Conservation (phyloP, 2,329 filamentous ascomycete species). For the Aspergillus tanneri region DNA sequence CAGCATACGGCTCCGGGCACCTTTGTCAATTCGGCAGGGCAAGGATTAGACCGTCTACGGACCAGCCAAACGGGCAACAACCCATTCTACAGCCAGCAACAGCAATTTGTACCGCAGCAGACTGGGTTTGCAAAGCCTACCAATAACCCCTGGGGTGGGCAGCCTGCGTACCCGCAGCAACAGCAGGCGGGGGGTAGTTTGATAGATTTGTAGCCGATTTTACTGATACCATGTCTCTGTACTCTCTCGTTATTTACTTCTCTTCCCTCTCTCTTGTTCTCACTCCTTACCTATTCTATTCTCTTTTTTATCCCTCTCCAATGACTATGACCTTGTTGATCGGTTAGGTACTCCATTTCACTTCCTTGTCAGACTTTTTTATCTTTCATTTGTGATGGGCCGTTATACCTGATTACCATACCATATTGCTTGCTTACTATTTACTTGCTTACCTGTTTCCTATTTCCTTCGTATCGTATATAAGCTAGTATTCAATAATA, state of each 20-base stretch:
- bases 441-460: background rate
- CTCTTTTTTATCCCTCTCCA: background rate
- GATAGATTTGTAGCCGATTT: slow-evolving; percentile 56
- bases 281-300: background rate
- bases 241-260: background rate
- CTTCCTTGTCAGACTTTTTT: background rate
- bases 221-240: no score
- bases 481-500: slow-evolving; percentile 9
- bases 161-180: slow-evolving; percentile 47
- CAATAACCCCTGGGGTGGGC: slow-evolving; percentile 57
- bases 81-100: slow-evolving; percentile 74
- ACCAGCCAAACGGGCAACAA: slow-evolving; percentile 72
- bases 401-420: slow-evolving; percentile 1
- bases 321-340: no score
- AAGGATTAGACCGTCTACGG: slow-evolving; percentile 72
- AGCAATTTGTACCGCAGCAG: slow-evolving; percentile 52
- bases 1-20: slow-evolving; percentile 96
- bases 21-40: slow-evolving; percentile 92
- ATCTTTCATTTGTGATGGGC: background rate
- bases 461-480: slow-evolving; percentile 6
- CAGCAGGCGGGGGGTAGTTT: slow-evolving; percentile 55
- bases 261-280: background rate
- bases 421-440: slow-evolving; percentile 3
- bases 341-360: background rate
- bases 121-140: slow-evolving; percentile 43